These are phyloP conservation scores for Isatis lusitanica DNA, from an alignment of 441 rosid species.

Conservation along the genomic window DNA sequence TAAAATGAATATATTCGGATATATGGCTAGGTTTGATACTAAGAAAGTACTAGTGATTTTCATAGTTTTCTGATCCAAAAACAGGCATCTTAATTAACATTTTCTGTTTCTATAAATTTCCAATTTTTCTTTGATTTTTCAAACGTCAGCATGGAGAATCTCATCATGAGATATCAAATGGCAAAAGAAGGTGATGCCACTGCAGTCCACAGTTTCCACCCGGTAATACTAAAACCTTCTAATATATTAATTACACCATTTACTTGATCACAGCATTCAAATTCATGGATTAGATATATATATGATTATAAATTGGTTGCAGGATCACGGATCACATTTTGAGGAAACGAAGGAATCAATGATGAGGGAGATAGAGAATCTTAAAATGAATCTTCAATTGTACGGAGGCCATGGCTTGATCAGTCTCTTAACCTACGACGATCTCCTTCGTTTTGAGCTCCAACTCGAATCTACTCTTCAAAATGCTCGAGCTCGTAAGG, in stretches of 20 bases:
- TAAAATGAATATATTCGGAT: not conserved
- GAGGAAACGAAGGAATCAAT: constrained; percentile 2
- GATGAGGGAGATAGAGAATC: constrained; percentile 21
- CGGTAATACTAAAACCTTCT: not conserved
- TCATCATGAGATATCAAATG: constrained; percentile 29
- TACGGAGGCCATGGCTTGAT: constrained; percentile 18
- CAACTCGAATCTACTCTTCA: constrained; percentile 27
- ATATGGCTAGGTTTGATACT: not conserved
- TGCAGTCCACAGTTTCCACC: constrained; percentile 22
- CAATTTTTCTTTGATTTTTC: not conserved
- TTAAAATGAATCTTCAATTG: constrained; percentile 14
- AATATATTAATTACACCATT: not conserved
- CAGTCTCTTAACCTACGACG: constrained; percentile 18
- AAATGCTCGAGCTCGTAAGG: constrained; percentile 19
- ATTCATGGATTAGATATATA: not conserved
- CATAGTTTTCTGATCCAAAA: not conserved
- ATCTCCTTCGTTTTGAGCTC: constrained; percentile 21
- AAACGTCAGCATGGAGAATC: constrained; percentile 30
- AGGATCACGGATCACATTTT: not conserved
- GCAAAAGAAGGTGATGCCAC: constrained; percentile 19
- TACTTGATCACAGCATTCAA: not conserved
- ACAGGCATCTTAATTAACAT: not conserved
- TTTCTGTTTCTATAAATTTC: not conserved
- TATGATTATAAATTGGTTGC: not conserved
- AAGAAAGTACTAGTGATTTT: not conserved